Percentiles rank a stretch among this genome's conserved stretches.
Evolutionary conservation across 441 rosid genomes (phyloP).

Genomic region (Euphorbia schlechtendalii): DNA sequence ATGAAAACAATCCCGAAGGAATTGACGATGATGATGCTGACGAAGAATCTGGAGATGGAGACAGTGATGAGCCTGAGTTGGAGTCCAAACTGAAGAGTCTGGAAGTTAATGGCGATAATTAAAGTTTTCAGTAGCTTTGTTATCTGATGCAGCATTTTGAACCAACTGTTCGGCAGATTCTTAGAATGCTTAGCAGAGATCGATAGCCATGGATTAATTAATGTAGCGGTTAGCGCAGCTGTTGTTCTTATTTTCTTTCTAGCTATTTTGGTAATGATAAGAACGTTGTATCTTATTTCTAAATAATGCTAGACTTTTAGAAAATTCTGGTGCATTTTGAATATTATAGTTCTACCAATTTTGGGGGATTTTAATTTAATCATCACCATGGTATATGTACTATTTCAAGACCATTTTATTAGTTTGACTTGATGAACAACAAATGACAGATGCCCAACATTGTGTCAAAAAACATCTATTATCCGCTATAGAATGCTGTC

Average conservation of each 20-base stretch:
- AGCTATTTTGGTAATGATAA: background rate
- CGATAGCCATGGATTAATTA: background rate
- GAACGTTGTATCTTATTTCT: constrained; percentile 4
- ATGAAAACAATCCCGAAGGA: constrained; percentile 90
- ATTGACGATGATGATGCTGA: constrained; percentile 48
- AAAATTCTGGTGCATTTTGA: background rate
- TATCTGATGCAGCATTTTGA: constrained; percentile 25
- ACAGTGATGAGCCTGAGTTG: constrained; percentile 47
- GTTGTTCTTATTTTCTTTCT: constrained; percentile 1
- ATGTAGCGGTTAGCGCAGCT: constrained; percentile 11
- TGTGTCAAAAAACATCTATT: background rate
- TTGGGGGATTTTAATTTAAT: background rate
- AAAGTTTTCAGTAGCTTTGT: constrained; percentile 10
- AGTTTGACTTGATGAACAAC: background rate
- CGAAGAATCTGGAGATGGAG: constrained; percentile 45
- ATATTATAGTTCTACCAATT: background rate
- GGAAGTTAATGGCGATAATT: constrained; percentile 42
- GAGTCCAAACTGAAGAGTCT: constrained; percentile 67
- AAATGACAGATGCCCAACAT: background rate
- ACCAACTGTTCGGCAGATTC: constrained; percentile 16
- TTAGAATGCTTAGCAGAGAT: background rate
- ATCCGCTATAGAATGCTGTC: background rate
- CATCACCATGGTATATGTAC: background rate
- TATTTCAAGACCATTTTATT: background rate
- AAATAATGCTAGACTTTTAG: background rate